Conservation (phyloP, 768 basidiomycete species). For the Agrocybe pediades region DNA sequence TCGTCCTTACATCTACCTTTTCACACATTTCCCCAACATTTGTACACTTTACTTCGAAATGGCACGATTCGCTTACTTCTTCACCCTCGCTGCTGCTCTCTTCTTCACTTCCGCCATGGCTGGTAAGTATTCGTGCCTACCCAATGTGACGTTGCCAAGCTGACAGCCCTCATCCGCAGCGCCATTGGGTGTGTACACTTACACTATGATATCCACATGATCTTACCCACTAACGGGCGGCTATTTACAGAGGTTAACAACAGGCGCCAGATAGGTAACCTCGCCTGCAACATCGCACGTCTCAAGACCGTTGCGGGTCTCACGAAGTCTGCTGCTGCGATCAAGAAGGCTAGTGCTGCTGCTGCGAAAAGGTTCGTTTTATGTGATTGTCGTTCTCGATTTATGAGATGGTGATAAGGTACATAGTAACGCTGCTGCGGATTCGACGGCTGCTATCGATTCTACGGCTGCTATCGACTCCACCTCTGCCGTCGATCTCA, state of each 20-base stretch:
- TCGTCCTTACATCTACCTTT: not conserved
- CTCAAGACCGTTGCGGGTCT: conserved; percentile 16
- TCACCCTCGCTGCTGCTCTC: conserved; percentile 7
- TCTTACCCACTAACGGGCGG: not conserved
- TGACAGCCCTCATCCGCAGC: not conserved
- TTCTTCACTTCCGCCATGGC: conserved; percentile 8
- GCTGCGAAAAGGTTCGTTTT: conserved; percentile 6
- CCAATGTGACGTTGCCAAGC: not conserved
- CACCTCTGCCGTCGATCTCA: too few relatives aligned
- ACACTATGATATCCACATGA: not conserved
- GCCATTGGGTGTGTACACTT: conserved; percentile 5
- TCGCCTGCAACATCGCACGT: conserved; percentile 18
- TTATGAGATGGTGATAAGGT: too few relatives aligned
- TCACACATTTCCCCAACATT: not conserved
- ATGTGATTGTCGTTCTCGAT: too few relatives aligned
- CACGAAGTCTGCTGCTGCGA: conserved; percentile 7
- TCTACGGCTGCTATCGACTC: too few relatives aligned
- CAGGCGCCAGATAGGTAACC: conserved; percentile 16
- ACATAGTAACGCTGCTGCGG: too few relatives aligned
- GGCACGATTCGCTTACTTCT: conserved; percentile 11
- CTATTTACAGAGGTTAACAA: not conserved
- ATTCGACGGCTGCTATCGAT: too few relatives aligned
- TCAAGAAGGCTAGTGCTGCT: conserved; percentile 11
- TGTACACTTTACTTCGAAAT: conserved; percentile 6
- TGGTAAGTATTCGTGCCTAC: not conserved